Evolutionary conservation across 2,329 filamentous ascomycete genomes (phyloP), one percentile per base, ranked within the genome.

Genomic region (Aureobasidium pullulans): DNA sequence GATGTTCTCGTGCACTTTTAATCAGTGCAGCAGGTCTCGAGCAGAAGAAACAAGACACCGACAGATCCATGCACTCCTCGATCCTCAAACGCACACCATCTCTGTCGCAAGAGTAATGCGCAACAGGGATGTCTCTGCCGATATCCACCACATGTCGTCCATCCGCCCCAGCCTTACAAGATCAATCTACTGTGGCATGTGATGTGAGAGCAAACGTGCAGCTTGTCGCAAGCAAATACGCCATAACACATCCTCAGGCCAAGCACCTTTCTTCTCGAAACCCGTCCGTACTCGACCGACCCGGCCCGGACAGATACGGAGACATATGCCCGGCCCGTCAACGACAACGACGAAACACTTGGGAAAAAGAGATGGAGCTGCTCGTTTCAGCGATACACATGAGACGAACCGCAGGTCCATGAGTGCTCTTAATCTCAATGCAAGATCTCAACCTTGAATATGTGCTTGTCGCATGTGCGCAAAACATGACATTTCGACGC

Each of bases 361-460:
- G 15, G 15, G 34, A 31, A 39, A 31, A 16, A 13, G 13, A 29
- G 36, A 52, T 13, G 23, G 10, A 16, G 32, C 4, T 10, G 5
- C 48, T 29, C 15, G 48, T 52, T 52, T 52, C 48, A 52, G 48
- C 34, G 23, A 28, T 40, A 4, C 48, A 40, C 48, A 40, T 40
- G 48, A 52, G 48, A 52, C 48, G 48, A 52, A 52, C 48, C 16
- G 34, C 34, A 40, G 48, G 48, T 39, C 36, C 13, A 52, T 40
- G 48, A 29, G 48, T 31, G 34, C 34, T 13, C 4, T 5, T 7
- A 10, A 5, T 50, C 16, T 10, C 7, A 23, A 37, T 37, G 36
- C 19, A 39, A 31, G 15, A 28, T 36, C 23, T 28, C 19, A 11
- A 28, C 19, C 31, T 37, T 37, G 31, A 23, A 13, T 16, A 4